These are phyloP conservation scores for Metarhizium guizhouense DNA, from an alignment of 2,329 filamentous ascomycete genomes.

Conservation along the genomic window DNA sequence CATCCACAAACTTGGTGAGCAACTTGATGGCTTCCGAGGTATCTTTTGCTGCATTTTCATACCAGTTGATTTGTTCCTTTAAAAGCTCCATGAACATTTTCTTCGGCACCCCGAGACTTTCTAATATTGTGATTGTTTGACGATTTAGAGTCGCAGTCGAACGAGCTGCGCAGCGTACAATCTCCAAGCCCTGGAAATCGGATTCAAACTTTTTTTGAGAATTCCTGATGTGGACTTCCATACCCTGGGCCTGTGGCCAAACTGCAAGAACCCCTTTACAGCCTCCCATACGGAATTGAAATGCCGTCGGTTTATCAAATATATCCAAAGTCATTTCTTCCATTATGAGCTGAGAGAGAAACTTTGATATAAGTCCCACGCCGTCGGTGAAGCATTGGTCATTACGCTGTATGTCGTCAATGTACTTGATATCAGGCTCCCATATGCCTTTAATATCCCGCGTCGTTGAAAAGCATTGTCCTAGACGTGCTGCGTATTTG, in stretches of 20 bases:
- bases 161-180: slow-evolving; percentile 72
- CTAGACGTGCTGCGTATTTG: slow-evolving; percentile 80
- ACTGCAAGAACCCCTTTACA: slow-evolving; percentile 82
- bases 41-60: slow-evolving; percentile 62
- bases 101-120: slow-evolving; percentile 63
- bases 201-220: slow-evolving; percentile 85
- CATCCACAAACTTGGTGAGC: slow-evolving; percentile 69
- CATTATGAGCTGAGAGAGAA: slow-evolving; percentile 65
- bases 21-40: slow-evolving; percentile 55
- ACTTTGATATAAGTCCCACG: slow-evolving; percentile 80
- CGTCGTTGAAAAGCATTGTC: slow-evolving; percentile 95
- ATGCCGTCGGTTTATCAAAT: slow-evolving; percentile 62
- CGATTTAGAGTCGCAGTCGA: slow-evolving; percentile 77
- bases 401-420: slow-evolving; percentile 62
- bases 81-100: slow-evolving; percentile 60
- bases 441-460: slow-evolving; percentile 58
- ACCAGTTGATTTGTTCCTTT: slow-evolving; percentile 54
- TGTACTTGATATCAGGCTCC: slow-evolving; percentile 48
- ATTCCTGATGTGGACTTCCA: slow-evolving; percentile 67
- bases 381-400: slow-evolving; percentile 79
- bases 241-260: slow-evolving; percentile 57
- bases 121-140: slow-evolving; percentile 82
- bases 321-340: slow-evolving; percentile 56
- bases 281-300: slow-evolving; percentile 86
- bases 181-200: slow-evolving; percentile 64